phyloP scores from a whole-genome alignment of 2,329 filamentous ascomycete genomes.

The Akanthomyces dipterigenus region DNA sequence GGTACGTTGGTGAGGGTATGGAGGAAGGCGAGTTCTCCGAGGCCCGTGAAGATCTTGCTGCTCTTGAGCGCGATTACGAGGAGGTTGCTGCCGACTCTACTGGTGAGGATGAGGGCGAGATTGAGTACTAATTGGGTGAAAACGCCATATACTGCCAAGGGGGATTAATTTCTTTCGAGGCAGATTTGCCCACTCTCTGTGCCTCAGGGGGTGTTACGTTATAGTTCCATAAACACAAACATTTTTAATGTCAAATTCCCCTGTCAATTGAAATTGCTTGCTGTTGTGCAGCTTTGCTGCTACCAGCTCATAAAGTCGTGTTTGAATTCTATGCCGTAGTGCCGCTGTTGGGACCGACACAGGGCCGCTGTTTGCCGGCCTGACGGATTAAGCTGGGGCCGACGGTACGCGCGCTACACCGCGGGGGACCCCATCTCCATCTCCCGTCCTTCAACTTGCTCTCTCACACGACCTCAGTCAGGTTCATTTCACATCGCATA shows the following conservation, averaged over 20 bases:
- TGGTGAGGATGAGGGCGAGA: conserved; percentile 79
- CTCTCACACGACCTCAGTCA: conserved; percentile 5
- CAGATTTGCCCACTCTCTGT: conserved; percentile 24
- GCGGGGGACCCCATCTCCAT: conserved; percentile 7
- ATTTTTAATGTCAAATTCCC: conserved; percentile 14
- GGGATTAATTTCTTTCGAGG: conserved; percentile 15
- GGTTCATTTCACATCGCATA: not conserved
- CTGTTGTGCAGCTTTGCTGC: not conserved
- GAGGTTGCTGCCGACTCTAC: conserved; percentile 94
- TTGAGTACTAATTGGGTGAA: conserved; percentile 68
- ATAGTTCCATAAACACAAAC: conserved; percentile 25
- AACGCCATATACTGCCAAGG: conserved; percentile 10
- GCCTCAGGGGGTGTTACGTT: conserved; percentile 31
- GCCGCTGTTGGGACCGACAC: not conserved
- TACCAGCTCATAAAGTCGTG: too few relatives aligned
- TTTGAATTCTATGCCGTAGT: not conserved
- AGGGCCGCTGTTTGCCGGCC: conserved; percentile 8
- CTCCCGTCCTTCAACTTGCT: conserved; percentile 7
- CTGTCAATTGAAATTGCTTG: not conserved
- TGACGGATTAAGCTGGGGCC: conserved; percentile 10
- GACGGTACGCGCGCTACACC: conserved; percentile 11
- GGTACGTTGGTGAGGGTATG: conserved; percentile 99
- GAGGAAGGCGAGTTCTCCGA: conserved; percentile 99
- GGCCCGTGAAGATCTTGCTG: conserved; percentile 96
- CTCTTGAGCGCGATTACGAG: conserved; percentile 97